phyloP scores from a whole-genome alignment of 2,329 filamentous ascomycete species.

The Claviceps humidiphila region DNA sequence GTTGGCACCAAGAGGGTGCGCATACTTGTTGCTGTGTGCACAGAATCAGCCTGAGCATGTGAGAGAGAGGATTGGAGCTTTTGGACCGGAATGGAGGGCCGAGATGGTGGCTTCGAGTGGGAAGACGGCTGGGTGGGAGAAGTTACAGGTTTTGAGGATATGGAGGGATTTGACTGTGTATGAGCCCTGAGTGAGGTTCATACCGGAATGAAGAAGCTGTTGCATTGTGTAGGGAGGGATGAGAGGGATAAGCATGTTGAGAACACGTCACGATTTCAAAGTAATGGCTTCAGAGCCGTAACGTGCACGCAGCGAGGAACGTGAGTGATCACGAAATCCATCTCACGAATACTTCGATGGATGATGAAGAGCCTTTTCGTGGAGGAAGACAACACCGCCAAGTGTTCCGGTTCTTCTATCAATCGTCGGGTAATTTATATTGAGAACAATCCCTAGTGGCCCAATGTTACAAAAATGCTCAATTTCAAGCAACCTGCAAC shows the following conservation, averaged over 20 bases:
- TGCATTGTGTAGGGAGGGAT: not conserved
- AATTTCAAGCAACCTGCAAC: slow-evolving; percentile 13
- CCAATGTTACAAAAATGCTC: slow-evolving; percentile 23
- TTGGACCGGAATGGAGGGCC: slow-evolving; percentile 51
- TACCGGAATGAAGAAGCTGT: not conserved
- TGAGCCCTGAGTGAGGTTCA: too few species aligned
- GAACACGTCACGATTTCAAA: not conserved
- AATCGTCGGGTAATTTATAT: not conserved
- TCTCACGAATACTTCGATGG: not conserved
- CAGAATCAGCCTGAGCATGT: slow-evolving; percentile 77
- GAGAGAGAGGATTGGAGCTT: slow-evolving; percentile 43
- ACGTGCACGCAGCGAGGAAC: not conserved
- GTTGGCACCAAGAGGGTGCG: slow-evolving; percentile 57
- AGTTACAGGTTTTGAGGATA: slow-evolving; percentile 75
- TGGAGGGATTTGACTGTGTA: slow-evolving; percentile 40
- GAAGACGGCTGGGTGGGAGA: slow-evolving; percentile 87
- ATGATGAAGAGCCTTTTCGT: not conserved
- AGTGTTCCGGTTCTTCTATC: not conserved
- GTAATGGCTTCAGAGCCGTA: not conserved
- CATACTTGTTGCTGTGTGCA: slow-evolving; percentile 79
- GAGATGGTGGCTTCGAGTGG: slow-evolving; percentile 73
- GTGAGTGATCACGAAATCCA: not conserved
- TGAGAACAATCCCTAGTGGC: slow-evolving; percentile 11
- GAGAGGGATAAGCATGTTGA: not conserved
- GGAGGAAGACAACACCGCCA: not conserved